Percentiles rank a stretch among this genome's conserved stretches.
These are phyloP conservation scores for Sonneratia caseolaris DNA, from an alignment of 345 rosid genomes.

Conservation along the genomic window DNA sequence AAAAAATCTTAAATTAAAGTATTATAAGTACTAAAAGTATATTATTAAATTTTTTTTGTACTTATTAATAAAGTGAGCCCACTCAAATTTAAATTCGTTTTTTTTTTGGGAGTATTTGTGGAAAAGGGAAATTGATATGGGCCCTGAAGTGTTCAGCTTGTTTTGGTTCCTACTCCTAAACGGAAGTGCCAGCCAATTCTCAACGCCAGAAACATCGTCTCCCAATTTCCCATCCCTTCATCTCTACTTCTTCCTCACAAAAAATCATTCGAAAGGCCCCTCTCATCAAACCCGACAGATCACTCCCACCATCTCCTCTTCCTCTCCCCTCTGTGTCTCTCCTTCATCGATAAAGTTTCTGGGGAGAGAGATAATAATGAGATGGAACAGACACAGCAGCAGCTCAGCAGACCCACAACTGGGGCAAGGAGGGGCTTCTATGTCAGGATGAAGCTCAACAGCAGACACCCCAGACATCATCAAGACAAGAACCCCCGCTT, in stretches of 20 bases:
- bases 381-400: conserved; percentile 2
- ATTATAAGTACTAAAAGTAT: too few relatives aligned
- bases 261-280: neutral
- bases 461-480: conserved; percentile 7
- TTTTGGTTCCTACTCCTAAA: neutral
- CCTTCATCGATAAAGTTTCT: neutral
- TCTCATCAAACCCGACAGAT: conserved; percentile 1
- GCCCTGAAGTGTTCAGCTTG: neutral
- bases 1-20: too few relatives aligned
- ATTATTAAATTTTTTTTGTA: too few relatives aligned
- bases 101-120: too few relatives aligned
- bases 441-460: conserved; percentile 41
- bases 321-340: neutral
- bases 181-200: neutral
- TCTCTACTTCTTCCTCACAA: neutral
- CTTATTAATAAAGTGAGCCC: too few relatives aligned
- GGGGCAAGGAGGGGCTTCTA: conserved; percentile 32
- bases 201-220: neutral
- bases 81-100: too few relatives aligned
- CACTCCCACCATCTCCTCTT: neutral
- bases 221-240: neutral
- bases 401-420: conserved; percentile 19
- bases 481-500: conserved; percentile 22
- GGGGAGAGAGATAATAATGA: neutral
- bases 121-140: neutral